phyloP scores from a whole-genome alignment of 108 stramenopile species.

The Conticribra guillardii region DNA sequence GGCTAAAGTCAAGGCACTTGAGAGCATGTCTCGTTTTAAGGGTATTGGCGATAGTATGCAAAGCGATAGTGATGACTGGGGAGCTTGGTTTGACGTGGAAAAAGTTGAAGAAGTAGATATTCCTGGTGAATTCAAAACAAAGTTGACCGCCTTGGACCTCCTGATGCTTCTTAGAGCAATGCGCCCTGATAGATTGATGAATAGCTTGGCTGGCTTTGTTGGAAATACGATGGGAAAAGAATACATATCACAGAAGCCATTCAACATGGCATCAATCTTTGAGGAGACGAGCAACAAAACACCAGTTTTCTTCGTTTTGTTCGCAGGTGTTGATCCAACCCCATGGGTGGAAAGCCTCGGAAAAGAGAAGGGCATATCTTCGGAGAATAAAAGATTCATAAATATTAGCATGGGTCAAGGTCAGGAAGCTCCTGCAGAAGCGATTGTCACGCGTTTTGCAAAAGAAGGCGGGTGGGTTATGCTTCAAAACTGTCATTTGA shows the following conservation, averaged over 20 bases:
- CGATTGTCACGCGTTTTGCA: conserved; percentile 53
- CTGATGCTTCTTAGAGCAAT: conserved; percentile 75
- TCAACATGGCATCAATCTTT: conserved; percentile 69
- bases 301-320: conserved; percentile 84
- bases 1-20: conserved; percentile 78
- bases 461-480: conserved; percentile 86
- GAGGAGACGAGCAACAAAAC: conserved; percentile 61
- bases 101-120: conserved; percentile 67
- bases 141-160: conserved; percentile 53
- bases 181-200: conserved; percentile 77
- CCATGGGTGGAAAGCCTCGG: conserved; percentile 80
- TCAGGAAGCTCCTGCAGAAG: conserved; percentile 75
- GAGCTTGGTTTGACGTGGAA: conserved; percentile 71
- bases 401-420: conserved; percentile 90
- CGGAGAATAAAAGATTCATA: conserved; percentile 68
- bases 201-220: conserved; percentile 60
- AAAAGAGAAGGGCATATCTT: conserved; percentile 52
- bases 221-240: conserved; percentile 60
- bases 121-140: conserved; percentile 73
- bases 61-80: conserved; percentile 80
- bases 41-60: conserved; percentile 84
- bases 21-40: conserved; percentile 56
- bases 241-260: conserved; percentile 70
- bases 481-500: conserved; percentile 88
- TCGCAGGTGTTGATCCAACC: conserved; percentile 85